Evolutionary conservation across 2,329 filamentous ascomycete genomes (phyloP).

Genomic region (Blumeria graminis): DNA sequence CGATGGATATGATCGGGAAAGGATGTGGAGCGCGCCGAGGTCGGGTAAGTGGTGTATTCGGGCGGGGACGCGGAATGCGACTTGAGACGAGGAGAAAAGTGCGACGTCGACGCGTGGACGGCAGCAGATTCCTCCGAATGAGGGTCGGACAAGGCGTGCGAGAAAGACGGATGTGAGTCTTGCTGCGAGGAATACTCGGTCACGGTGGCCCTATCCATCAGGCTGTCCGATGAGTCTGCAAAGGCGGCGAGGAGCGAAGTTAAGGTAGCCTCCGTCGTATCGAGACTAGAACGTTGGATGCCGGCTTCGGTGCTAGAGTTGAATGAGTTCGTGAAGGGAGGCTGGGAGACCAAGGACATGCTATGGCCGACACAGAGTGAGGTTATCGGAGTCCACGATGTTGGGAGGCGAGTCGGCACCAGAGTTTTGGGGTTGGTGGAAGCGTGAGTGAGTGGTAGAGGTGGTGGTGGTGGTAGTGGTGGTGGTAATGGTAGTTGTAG

Average conservation of each 20-base stretch:
- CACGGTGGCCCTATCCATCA: conserved; percentile 37
- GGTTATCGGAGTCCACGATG: too few relatives aligned
- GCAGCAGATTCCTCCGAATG: conserved; percentile 64
- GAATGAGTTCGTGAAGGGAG: conserved; percentile 9
- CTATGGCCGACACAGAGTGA: conserved; percentile 7
- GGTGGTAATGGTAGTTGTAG: not conserved
- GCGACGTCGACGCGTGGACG: conserved; percentile 87
- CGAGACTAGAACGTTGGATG: conserved; percentile 4
- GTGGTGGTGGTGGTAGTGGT: not conserved
- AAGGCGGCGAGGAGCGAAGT: conserved; percentile 14
- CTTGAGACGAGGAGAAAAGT: conserved; percentile 30
- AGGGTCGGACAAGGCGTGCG: conserved; percentile 38
- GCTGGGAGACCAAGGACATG: conserved; percentile 16
- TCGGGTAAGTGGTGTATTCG: conserved; percentile 62
- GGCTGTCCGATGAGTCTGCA: conserved; percentile 15
- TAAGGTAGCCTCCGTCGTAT: conserved; percentile 11
- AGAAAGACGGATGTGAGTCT: conserved; percentile 61
- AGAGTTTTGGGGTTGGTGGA: too few relatives aligned
- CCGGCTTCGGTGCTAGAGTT: conserved; percentile 6
- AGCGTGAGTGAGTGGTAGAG: not conserved
- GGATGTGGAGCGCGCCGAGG: conserved; percentile 52
- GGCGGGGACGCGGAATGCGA: conserved; percentile 44
- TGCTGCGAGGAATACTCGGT: conserved; percentile 55
- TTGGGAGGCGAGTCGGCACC: too few relatives aligned
- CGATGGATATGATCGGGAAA: conserved; percentile 78